Base-by-base conservation (phyloP, 805 yeast genomes). In the Ogataea degrootiae region DNA sequence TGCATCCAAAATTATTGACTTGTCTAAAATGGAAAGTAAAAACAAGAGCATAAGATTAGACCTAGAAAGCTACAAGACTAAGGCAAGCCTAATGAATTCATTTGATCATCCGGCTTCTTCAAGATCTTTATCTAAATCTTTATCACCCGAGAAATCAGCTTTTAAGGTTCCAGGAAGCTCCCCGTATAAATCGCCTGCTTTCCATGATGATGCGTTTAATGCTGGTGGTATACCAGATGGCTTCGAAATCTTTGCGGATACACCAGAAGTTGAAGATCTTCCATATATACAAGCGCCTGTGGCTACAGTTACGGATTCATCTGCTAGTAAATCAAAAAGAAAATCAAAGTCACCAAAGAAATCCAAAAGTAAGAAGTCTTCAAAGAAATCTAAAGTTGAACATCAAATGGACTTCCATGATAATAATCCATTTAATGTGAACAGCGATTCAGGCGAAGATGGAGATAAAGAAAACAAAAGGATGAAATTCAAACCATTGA, bases 21-120 rank as follows among this genome's bases (percentile, higher is more conserved):
- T 46, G 7, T 22, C 31, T 22, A 38, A 42, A 9, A 23, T 51
- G 42, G 52, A 48, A 37, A 29, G 34, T n/a, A 55, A 54, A 39
- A 39, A 53, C 37, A 48, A 52, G 23, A 40, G 42, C 36, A 29
- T 57, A 41, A 45, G 52, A 34, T 45, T 50, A 6, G 54, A 48
- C 31, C 29, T 56, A 22, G 61, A 57, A 45, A 48, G 50, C 8
- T 47, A 48, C 45, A 54, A 51, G 47, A 52, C 58, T 21, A 57
- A 49, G 41, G 31, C 50, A 40, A 44, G 38, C 12, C 43, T 57
- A 9, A 4, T 54, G 35, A 51, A 53, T 19, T 56, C 59, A 22
- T 22, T 51, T 29, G 54, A 45, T 15, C 34, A 41, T 6, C 42
- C 26, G 31, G 4, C 21, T 4, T 19, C 21, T 19, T 19, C 21